Conservation (phyloP, 805 yeast species). For the Clavispora phyllophila region DNA sequence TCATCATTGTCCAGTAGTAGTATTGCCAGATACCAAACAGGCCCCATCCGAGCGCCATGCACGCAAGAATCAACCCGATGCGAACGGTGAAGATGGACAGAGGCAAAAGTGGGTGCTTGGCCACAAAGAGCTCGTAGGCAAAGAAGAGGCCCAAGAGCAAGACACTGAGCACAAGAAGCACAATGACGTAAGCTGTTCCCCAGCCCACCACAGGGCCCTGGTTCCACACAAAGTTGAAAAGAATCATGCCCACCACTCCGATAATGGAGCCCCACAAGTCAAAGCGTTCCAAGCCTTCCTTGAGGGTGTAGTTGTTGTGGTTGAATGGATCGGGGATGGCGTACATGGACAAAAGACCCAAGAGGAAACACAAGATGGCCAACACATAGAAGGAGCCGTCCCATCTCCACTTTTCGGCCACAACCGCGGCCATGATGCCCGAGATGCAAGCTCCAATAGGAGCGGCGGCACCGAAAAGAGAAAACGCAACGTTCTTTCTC, state of each 20-base stretch:
- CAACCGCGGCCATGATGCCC: conserved; percentile 45
- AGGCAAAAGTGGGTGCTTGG: conserved; percentile 52
- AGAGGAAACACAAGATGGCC: conserved; percentile 32
- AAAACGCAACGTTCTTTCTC: conserved; percentile 51
- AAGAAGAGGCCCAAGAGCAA: conserved; percentile 37
- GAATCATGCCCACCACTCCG: conserved; percentile 56
- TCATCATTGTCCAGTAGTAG: conserved; percentile 50
- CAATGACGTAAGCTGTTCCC: conserved; percentile 54
- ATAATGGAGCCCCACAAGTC: conserved; percentile 42
- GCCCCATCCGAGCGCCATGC: conserved; percentile 68
- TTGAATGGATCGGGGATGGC: conserved; percentile 31
- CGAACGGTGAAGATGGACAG: conserved; percentile 39
- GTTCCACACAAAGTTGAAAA: conserved; percentile 67
- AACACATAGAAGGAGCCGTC: conserved; percentile 54
- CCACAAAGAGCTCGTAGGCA: conserved; percentile 42
- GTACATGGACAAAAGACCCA: conserved; percentile 28
- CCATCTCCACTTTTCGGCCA: conserved; percentile 49
- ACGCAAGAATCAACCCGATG: conserved; percentile 43
- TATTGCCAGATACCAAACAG: conserved; percentile 72
- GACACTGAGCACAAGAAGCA: conserved; percentile 50
- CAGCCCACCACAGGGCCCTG: conserved; percentile 75
- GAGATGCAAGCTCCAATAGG: conserved; percentile 61
- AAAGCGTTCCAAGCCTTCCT: conserved; percentile 11
- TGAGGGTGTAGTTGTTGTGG: conserved; percentile 10
- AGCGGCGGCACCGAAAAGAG: conserved; percentile 54